A percentile compares a stretch with the other conserved stretches of the same genome.
These are phyloP conservation scores for Arabidopsis arenosa DNA, from an alignment of 345 rosid species.

Conservation along the genomic window DNA sequence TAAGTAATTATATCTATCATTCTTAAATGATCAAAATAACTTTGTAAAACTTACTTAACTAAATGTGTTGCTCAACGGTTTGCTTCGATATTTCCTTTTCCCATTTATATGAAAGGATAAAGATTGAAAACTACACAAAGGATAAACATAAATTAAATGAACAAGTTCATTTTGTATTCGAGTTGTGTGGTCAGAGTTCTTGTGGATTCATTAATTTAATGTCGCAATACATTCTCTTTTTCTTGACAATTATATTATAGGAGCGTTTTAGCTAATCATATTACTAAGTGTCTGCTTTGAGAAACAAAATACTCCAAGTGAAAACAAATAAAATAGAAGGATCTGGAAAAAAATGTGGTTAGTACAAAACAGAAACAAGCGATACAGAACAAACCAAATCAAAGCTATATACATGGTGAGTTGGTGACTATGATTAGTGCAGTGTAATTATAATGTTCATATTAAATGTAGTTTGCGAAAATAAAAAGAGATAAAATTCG, in stretches of 20 bases:
- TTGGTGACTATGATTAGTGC: no score
- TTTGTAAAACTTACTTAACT: neutral
- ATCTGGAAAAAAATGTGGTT: no score
- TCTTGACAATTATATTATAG: neutral
- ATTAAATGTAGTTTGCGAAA: no score
- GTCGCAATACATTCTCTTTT: neutral
- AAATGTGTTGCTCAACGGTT: neutral
- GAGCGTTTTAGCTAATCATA: neutral
- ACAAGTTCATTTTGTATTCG: neutral
- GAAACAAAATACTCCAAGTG: neutral
- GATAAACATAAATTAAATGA: neutral
- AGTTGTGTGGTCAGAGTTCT: neutral
- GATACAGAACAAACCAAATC: no score
- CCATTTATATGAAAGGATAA: neutral
- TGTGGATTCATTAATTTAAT: neutral
- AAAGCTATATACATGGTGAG: no score
- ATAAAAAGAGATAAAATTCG: no score
- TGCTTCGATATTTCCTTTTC: neutral
- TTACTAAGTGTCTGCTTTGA: neutral
- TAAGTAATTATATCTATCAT: neutral
- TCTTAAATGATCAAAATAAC: neutral
- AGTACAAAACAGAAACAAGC: no score
- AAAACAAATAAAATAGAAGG: no score
- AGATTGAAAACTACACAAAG: neutral
- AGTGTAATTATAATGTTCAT: no score